A percentile compares a stretch with the other conserved stretches of the same genome.
These are phyloP conservation scores for Metschnikowia cerradonensis DNA, from an alignment of 805 yeast species.

Conservation along the genomic window DNA sequence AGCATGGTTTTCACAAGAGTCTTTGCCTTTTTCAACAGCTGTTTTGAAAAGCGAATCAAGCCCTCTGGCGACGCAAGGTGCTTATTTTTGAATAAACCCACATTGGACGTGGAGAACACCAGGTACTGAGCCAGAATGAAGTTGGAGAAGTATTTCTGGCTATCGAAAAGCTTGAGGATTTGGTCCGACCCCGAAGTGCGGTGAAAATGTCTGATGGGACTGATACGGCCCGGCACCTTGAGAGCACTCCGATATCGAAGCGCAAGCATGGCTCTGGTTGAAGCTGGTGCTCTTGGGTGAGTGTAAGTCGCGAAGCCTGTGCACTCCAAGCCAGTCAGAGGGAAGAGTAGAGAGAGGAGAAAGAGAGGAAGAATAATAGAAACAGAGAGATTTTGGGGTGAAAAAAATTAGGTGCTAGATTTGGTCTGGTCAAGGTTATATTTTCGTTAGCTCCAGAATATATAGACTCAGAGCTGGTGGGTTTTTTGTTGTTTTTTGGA, in stretches of 20 bases:
- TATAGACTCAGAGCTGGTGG: too few species aligned
- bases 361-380: too few species aligned
- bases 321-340: background rate
- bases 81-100: constrained; percentile 68
- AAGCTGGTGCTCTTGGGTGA: background rate
- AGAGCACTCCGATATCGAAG: background rate
- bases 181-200: constrained; percentile 18
- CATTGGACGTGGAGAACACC: constrained; percentile 13
- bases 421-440: too few species aligned
- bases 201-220: constrained; percentile 4
- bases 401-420: too few species aligned
- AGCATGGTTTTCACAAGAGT: constrained; percentile 55
- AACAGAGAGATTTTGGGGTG: too few species aligned
- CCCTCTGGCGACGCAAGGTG: constrained; percentile 69
- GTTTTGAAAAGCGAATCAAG: constrained; percentile 58
- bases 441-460: too few species aligned
- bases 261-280: background rate
- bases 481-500: too few species aligned
- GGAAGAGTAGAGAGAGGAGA: too few species aligned
- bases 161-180: constrained; percentile 56
- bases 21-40: constrained; percentile 64
- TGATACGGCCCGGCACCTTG: background rate
- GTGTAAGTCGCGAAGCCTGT: background rate
- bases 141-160: constrained; percentile 50
- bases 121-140: constrained; percentile 36